Percentiles rank a stretch among this genome's conserved stretches.
Evolutionary conservation across 2,329 filamentous ascomycete genomes (phyloP).

Genomic region (Coniochaeta prunicola): DNA sequence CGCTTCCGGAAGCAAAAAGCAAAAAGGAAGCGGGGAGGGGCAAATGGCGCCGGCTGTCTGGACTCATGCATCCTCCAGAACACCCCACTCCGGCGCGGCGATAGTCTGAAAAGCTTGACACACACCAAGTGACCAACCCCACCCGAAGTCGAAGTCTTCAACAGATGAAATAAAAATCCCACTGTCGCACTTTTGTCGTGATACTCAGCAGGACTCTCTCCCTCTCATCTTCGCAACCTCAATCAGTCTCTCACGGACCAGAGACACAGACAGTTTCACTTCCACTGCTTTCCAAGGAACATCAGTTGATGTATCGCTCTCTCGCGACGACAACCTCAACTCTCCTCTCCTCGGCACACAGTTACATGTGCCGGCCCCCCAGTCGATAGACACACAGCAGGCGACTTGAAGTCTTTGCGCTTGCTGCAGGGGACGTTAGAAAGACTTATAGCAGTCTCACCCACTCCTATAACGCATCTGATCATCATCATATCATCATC

Average conservation of each 20-base stretch:
- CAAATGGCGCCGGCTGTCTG: too few species aligned
- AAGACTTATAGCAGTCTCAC: conserved; percentile 37
- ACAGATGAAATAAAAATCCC: too few species aligned
- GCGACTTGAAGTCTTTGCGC: conserved; percentile 64
- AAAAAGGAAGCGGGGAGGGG: too few species aligned
- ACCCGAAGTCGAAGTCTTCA: too few species aligned
- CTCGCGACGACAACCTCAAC: background rate
- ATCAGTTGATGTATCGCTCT: conserved; percentile 1
- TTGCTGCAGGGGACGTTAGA: conserved; percentile 48
- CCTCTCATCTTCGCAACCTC: background rate
- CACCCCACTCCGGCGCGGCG: too few species aligned
- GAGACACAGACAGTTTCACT: background rate
- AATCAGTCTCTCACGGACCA: background rate
- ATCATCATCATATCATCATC: background rate
- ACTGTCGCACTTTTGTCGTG: too few species aligned
- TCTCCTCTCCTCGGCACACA: conserved; percentile 24
- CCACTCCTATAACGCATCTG: background rate
- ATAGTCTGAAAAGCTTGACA: too few species aligned
- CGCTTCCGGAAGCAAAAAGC: too few species aligned
- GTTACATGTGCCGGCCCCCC: conserved; percentile 33
- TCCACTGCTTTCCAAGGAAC: background rate
- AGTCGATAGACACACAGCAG: conserved; percentile 38
- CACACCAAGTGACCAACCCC: too few species aligned
- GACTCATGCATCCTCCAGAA: too few species aligned
- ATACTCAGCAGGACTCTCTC: too few species aligned